Evolutionary conservation across 345 rosid genomes (phyloP).

Genomic region (Gossypium thurberi): DNA sequence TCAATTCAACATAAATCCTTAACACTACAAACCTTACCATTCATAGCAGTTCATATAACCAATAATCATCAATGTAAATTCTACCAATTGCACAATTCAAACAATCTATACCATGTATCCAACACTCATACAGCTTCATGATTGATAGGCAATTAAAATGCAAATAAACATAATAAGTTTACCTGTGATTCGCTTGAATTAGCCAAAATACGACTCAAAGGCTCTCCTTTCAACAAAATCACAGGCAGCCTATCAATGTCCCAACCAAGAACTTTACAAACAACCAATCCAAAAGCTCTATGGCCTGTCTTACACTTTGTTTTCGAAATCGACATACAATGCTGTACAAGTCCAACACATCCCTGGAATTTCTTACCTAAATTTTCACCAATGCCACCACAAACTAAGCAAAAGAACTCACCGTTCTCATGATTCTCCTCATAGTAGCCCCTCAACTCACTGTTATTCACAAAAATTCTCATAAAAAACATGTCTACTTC

Average conservation of each 20-base stretch:
- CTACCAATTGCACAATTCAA: not conserved
- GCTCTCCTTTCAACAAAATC: conserved; percentile 34
- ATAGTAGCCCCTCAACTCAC: conserved; percentile 49
- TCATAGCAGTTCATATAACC: not conserved
- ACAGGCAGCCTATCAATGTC: conserved; percentile 37
- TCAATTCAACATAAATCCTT: not conserved
- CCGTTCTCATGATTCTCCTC: conserved; percentile 44
- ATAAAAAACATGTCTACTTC: conserved; percentile 41
- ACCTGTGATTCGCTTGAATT: conserved; percentile 19
- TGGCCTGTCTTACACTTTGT: conserved; percentile 38
- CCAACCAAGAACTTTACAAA: conserved; percentile 57
- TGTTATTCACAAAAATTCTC: conserved; percentile 37
- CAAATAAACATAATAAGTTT: not conserved
- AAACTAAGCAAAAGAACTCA: conserved; percentile 60
- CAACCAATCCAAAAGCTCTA: conserved; percentile 40
- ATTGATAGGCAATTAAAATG: not conserved
- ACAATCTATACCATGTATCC: not conserved
- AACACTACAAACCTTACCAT: not conserved
- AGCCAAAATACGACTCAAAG: conserved; percentile 24
- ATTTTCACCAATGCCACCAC: conserved; percentile 44
- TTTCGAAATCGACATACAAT: conserved; percentile 39
- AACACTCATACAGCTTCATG: not conserved
- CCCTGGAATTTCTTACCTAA: conserved; percentile 44
- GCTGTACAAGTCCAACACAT: conserved; percentile 59
- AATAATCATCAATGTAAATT: not conserved